Base-by-base conservation (phyloP, 2,329 filamentous ascomycete genomes). In the Xylaria multiplex region DNA sequence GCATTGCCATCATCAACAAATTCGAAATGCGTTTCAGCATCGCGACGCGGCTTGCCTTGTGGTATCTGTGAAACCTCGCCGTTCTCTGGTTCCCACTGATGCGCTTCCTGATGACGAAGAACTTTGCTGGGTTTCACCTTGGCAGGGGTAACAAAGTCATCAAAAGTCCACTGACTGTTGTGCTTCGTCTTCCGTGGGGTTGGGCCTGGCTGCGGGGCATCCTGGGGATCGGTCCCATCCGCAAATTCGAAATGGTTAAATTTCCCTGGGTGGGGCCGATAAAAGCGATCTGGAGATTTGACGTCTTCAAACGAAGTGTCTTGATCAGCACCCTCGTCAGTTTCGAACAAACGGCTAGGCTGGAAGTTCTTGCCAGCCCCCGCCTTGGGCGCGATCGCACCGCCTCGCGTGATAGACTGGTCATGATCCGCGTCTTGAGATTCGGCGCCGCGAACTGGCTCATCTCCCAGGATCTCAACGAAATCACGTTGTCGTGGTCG, bases 161-260 rank as follows among this genome's bases (percentile, higher is more conserved):
- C 88, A 78, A 98, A 98, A 55, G 89, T 88, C 93, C 95, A 97
- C 68, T 92, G 90, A 69, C 89, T 89, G 65, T 85, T 82, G 76
- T 93, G 90, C 81, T 91, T 92, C 61, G 84, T 83, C 75, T 84
- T 85, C 59, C 84, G 78, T 22, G 83, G 77, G 24, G 79, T 75
- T 3, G 79, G 71, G 58, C 77, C 80, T n/a, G 81, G 76, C 69
- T 81, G 74, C 14, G 83, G 80, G 19, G 78, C 79, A 57, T 86
- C 83, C 66, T 81, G 79, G 16, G 82, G 80, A 62, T 88, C 85
- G 22, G 82, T 85, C 57, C 88, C 89, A 70, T 93, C 89, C 64
- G 85, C 88, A 75, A 97, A 91, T 66, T 93, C 90, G 76, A 97
- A 97, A 79, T 98, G 95, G 65, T 91, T 84, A 81, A 89, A 97